Evolutionary conservation across 2,329 filamentous ascomycete genomes (phyloP).

Genomic region (Penicillium capsulatum): DNA sequence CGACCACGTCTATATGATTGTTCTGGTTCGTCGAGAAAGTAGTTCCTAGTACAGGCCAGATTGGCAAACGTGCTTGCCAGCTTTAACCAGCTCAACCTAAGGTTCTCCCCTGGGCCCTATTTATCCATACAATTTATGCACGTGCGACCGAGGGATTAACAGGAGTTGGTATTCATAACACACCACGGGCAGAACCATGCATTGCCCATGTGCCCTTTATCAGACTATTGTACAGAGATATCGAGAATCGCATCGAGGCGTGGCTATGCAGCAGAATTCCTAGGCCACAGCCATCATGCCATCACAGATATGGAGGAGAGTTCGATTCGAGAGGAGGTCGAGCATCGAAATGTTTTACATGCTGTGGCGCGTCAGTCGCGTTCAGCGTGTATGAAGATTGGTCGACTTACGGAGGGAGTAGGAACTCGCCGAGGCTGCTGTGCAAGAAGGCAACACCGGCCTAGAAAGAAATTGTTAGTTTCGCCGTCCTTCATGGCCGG

Average conservation of each 20-base stretch:
- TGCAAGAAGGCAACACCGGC: constrained; percentile 63
- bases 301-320: constrained; percentile 9
- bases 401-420: constrained; percentile 56
- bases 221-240: constrained; percentile 25
- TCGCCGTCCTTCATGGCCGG: background rate
- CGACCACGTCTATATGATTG: too few relatives aligned
- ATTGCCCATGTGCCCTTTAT: constrained; percentile 3
- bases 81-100: too few relatives aligned
- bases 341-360: constrained; percentile 12
- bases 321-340: constrained; percentile 8
- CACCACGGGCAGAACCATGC: constrained; percentile 6
- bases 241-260: constrained; percentile 12
- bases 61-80: too few relatives aligned
- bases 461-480: constrained; percentile 35
- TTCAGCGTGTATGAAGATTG: background rate
- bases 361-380: constrained; percentile 9
- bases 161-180: constrained; percentile 22
- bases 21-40: too few relatives aligned
- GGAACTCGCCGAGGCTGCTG: constrained; percentile 63
- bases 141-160: too few relatives aligned
- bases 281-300: constrained; percentile 20
- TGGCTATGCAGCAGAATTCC: constrained; percentile 13
- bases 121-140: too few relatives aligned
- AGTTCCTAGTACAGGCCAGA: too few relatives aligned
- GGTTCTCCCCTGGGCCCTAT: too few relatives aligned